phyloP scores from a whole-genome alignment of 495 filamentous ascomycete species.

The Aspergillus conjunctus region DNA sequence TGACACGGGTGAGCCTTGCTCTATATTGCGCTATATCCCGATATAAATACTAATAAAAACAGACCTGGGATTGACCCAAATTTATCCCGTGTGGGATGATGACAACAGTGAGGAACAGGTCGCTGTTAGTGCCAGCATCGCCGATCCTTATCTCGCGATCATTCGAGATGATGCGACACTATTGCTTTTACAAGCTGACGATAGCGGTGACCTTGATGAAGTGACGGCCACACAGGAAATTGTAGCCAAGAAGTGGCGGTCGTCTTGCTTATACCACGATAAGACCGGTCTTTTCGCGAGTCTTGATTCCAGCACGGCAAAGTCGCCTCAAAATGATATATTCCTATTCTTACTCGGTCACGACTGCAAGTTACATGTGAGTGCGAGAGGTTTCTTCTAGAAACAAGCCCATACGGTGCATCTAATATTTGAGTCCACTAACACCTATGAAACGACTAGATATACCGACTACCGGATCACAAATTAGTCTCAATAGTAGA shows the following conservation, averaged over 20 bases:
- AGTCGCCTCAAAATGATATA: constrained; percentile 49
- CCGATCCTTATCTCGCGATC: constrained; percentile 85
- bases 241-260: constrained; percentile 68
- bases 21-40: not conserved
- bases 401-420: not conserved
- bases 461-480: constrained; percentile 46
- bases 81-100: constrained; percentile 87
- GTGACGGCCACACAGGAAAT: constrained; percentile 60
- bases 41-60: constrained; percentile 18
- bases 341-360: constrained; percentile 73
- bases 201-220: constrained; percentile 83
- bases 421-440: not conserved
- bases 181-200: constrained; percentile 73
- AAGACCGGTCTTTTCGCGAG: constrained; percentile 56
- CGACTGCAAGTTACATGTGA: constrained; percentile 72
- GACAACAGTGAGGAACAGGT: constrained; percentile 76
- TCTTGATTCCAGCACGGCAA: constrained; percentile 42
- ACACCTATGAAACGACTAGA: constrained; percentile 28
- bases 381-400: constrained; percentile 25
- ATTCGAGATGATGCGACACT: constrained; percentile 79
- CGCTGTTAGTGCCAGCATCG: constrained; percentile 78
- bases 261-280: constrained; percentile 78
- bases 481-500: constrained; percentile 49
- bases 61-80: constrained; percentile 86
- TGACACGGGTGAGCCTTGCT: constrained; percentile 68